phyloP scores from a whole-genome alignment of 2,329 filamentous ascomycete species.

The Penicillium sp. region DNA sequence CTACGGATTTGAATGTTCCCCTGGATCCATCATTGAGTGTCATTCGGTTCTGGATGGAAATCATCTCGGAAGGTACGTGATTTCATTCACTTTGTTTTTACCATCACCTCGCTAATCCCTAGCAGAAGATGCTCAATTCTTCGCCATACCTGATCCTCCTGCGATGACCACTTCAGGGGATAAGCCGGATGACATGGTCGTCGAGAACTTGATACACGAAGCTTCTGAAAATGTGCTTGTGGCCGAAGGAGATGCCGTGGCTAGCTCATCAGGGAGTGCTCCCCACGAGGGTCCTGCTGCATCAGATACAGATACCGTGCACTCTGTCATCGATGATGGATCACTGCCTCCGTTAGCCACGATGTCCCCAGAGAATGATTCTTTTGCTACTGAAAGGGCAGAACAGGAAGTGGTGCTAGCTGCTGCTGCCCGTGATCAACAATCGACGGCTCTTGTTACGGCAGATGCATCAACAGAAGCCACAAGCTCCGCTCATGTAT shows the following conservation, averaged over 20 bases:
- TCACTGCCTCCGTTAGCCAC: conserved; percentile 2
- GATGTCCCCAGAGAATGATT: conserved; percentile 11
- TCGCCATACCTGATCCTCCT: conserved; percentile 30
- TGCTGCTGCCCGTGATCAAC: conserved; percentile 25
- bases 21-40: conserved; percentile 23
- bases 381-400: conserved; percentile 13
- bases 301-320: background rate
- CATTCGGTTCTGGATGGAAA: conserved; percentile 34
- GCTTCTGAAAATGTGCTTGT: conserved; percentile 17
- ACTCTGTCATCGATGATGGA: background rate
- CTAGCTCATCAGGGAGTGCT: conserved; percentile 24
- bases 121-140: conserved; percentile 29
- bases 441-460: conserved; percentile 17
- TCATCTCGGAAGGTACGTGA: conserved; percentile 30
- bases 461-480: conserved; percentile 5
- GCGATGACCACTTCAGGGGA: conserved; percentile 17
- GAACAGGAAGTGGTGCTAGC: conserved; percentile 25
- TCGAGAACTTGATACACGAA: conserved; percentile 23
- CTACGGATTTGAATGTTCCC: conserved; percentile 26
- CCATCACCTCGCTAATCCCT: conserved; percentile 3
- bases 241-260: conserved; percentile 19
- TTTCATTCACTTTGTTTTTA: background rate
- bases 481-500: conserved; percentile 1
- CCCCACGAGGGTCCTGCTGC: background rate
- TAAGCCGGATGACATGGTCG: conserved; percentile 25